phyloP scores from a whole-genome alignment of 2,329 filamentous ascomycete species.

The Fusarium luffae region DNA sequence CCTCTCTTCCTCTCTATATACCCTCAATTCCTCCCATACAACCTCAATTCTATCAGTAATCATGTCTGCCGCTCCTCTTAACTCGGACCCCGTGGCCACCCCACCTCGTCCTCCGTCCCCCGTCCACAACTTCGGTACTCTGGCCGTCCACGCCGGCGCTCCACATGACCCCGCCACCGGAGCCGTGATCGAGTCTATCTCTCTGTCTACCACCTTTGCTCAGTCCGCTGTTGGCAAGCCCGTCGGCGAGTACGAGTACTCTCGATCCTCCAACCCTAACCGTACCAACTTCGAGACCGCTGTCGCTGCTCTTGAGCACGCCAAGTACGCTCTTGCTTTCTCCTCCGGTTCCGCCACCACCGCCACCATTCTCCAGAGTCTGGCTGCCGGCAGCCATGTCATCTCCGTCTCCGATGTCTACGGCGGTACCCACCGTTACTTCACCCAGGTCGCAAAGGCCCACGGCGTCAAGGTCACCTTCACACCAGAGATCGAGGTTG shows the following conservation, averaged over 20 bases:
- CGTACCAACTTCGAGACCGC: slow-evolving; percentile 93
- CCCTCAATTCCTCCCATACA: background rate
- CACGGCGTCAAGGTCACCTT: slow-evolving; percentile 97
- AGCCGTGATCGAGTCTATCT: slow-evolving; percentile 96
- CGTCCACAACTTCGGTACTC: slow-evolving; percentile 85
- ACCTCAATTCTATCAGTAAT: background rate
- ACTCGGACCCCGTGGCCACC: slow-evolving; percentile 71
- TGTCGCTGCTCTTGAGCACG: slow-evolving; percentile 91
- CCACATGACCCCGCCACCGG: slow-evolving; percentile 92
- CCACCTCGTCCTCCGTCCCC: slow-evolving; percentile 78
- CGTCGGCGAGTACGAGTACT: slow-evolving; percentile 92
- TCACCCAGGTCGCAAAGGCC: slow-evolving; percentile 95
- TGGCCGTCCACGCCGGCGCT: slow-evolving; percentile 93
- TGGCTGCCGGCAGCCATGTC: slow-evolving; percentile 91
- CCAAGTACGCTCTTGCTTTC: slow-evolving; percentile 92
- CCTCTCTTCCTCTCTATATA: background rate
- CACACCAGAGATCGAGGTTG: slow-evolving; percentile 89
- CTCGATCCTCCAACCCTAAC: slow-evolving; percentile 93
- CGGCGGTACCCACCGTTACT: slow-evolving; percentile 97
- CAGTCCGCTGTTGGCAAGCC: slow-evolving; percentile 89
- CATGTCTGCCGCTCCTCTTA: slow-evolving; percentile 44
- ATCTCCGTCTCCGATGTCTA: slow-evolving; percentile 98
- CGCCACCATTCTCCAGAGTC: slow-evolving; percentile 89
- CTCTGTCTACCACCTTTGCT: slow-evolving; percentile 95
- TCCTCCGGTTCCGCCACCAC: slow-evolving; percentile 94